Base-by-base conservation (phyloP, 2,329 filamentous ascomycete genomes). In the Parafenestella ontariensis region DNA sequence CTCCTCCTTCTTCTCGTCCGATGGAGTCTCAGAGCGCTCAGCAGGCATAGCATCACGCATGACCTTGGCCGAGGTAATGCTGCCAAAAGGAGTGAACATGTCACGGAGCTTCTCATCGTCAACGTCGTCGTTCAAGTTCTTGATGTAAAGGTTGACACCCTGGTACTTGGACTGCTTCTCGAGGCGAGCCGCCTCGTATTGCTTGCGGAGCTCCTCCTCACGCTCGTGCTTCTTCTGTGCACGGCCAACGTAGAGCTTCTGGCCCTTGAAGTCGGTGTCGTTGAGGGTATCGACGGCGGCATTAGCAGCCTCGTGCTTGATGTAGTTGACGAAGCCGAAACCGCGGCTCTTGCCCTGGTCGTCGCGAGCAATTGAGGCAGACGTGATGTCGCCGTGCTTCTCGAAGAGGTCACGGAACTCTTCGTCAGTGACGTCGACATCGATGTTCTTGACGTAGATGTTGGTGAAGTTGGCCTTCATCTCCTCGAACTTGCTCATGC, bases 381-480 rank as follows among this genome's bases (percentile, higher is more conserved):
- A 99, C 58, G 95, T 98, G 68, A 99, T 95, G 53, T 96, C 89
- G 67, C 95, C 95, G 73, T 87, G 96, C 79, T 88, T 88, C 84
- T 95, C 91, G 71, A 99, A 98, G 46, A 98, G 84, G 59, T 89
- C 85, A 69, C 92, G 92, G 87, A 99, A 98, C 76, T 98, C 90
- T 8, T 98, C 93, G 59, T 99, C 95, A 55, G 87, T 89, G 62
- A 89, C 91, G 44, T 97, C 94, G 31, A 82, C 73, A 71, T 88
- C 87, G 69, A 99, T 89, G 83, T 99, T 99, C 89, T 99, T 99
- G 83, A 99, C 91, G 82, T 99, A 99, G 80, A 99, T 89, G 79
- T 99, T 99, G 84, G 95, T 99, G 86, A 96, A 99, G 86, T 99
- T 99, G 79, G 95, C 95, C 89, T 99, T 99, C 94, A 99, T 99